Base-by-base conservation (phyloP, 192 early-diverging fungal genomes). In the Endogone sp. region DNA sequence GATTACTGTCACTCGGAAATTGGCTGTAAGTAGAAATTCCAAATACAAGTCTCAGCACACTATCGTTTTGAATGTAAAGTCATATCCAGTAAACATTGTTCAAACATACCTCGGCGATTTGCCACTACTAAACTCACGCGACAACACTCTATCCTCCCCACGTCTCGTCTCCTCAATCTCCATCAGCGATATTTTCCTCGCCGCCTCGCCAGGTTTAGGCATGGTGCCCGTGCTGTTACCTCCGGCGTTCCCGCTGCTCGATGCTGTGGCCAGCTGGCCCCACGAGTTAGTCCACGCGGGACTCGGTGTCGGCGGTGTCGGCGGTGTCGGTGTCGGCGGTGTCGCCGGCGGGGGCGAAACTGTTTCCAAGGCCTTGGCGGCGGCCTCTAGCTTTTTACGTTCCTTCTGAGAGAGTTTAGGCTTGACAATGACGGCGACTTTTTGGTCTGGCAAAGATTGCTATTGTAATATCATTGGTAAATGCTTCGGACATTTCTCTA, bases 321-420 rank as follows among this genome's bases (percentile, higher is more conserved):
- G n/a, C n/a, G n/a, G n/a, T 78, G 64, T 16, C 65, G 58, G 25
- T 69, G 71, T 56, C 59, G 65, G 56, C 55, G 30, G 56, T 32
- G 73, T 58, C 25, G 71, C 29, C 60, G 64, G 64, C 74, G 59
- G 22, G 9, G 59, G 59, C 59, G 59, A 23, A 3, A 29, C 30
- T n/a, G 66, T 29, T 31, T 77, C 71, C 23, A 73, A 71, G 37
- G 37, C 37, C 37, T 49, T 49, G 37, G 37, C 37, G 9, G 37
- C 37, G 37, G 37, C 37, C 37, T 73, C 68, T 29, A 73, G 31
- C 28, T 73, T 73, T 9, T 71, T 24, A 13, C 77, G 64, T 66
- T 78, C 77, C 31, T 74, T 74, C 49, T 78, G 77, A 10, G 77
- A 78, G 63, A 78, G 23, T 54, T 74, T 78, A 32, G 62, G 62